Base-by-base conservation (phyloP, 352 stramenopile genomes). In the Phytophthora pluvialis region DNA sequence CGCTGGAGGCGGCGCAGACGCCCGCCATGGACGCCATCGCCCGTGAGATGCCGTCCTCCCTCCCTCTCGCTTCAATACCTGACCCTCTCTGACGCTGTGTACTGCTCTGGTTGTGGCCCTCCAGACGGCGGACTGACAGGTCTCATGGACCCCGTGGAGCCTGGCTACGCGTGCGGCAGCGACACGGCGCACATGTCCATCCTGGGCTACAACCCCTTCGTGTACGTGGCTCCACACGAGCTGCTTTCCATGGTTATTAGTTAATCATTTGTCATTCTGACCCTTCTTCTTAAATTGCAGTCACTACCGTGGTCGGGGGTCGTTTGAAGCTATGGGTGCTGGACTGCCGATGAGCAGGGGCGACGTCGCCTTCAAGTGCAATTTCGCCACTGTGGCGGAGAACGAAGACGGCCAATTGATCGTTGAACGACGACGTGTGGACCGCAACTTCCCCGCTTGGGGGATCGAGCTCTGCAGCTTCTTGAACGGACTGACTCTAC, bases 111-210 rank as follows among this genome's bases (percentile, higher is more conserved):
- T 26, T 60, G 10, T 18, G 3, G 31, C 5, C 42, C 12, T 51
- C 42, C 69, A 91, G 83, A 74, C 21, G 84, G 80, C 7, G 88
- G 88, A n/a, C 46, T 96, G 11, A 93, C 85, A 25, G 88, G 88
- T 10, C 75, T 96, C 18, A 81, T 96, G 78, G 88, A 96, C 57
- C 87, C 88, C 1, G 88, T 96, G 29, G 82, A 88, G 54, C 88
- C 88, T 43, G 88, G 88, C 35, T 92, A 87, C 57, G 88, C 85
- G 32, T 96, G 88, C 56, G 88, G 88, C 5, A 95, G 86, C 50
- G 88, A 96, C 62, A 96, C 88, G 1, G 88, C 88, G 16, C 88
- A 96, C 70, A 96, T 96, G 88, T 95, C 86, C 42, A 96, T 96
- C 64, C 70, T 96, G 42, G 88, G 88, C 63, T 96, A 96, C 73